Percentiles rank a stretch among this genome's conserved stretches.
Conservation (phyloP, 495 filamentous ascomycete species). For the Aspergillus affinis region DNA sequence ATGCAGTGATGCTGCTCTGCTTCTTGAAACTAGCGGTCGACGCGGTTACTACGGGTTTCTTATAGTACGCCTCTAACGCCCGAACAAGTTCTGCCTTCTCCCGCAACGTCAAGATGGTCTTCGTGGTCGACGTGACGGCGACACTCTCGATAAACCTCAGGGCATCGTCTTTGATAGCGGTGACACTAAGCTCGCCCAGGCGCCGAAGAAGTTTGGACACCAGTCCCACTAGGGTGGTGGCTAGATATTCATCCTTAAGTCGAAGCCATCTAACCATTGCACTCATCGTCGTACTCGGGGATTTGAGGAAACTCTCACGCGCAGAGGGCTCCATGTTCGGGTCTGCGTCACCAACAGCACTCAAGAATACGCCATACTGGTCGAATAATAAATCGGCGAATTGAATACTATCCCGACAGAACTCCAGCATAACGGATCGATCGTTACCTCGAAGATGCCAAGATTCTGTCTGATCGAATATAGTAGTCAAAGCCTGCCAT, state of each 20-base stretch:
- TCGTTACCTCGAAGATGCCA: constrained; percentile 72
- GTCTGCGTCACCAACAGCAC: constrained; percentile 55
- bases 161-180: constrained; percentile 58
- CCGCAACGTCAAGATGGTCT: constrained; percentile 69
- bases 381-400: constrained; percentile 83
- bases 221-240: constrained; percentile 66
- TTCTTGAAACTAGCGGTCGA: constrained; percentile 54
- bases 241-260: constrained; percentile 80
- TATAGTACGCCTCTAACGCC: constrained; percentile 75
- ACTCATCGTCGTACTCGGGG: constrained; percentile 62
- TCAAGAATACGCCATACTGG: constrained; percentile 75
- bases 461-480: constrained; percentile 77
- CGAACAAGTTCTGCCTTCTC: constrained; percentile 81
- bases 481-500: constrained; percentile 74
- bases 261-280: constrained; percentile 79
- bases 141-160: constrained; percentile 61
- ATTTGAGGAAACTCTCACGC: constrained; percentile 47
- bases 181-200: constrained; percentile 66
- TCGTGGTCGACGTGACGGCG: constrained; percentile 55
- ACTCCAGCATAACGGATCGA: constrained; percentile 78
- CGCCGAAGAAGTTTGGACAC: constrained; percentile 71
- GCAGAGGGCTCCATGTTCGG: constrained; percentile 39
- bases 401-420: constrained; percentile 90
- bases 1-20: constrained; percentile 67
- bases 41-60: constrained; percentile 49